Evolutionary conservation across 2,329 filamentous ascomycete genomes (phyloP), one percentile per base, ranked within the genome.

Genomic region (Cercospora sp.): DNA sequence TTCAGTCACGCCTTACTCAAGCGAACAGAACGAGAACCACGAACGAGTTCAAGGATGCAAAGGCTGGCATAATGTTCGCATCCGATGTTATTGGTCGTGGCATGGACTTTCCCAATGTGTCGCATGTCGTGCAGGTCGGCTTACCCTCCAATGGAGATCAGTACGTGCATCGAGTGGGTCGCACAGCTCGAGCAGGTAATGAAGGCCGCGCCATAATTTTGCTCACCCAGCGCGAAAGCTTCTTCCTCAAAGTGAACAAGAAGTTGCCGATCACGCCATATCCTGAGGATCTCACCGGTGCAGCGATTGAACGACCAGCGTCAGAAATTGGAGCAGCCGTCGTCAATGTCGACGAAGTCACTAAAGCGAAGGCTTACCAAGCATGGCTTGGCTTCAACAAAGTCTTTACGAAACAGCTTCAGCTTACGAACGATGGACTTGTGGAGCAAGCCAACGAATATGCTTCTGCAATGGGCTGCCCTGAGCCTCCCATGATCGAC

Each of bases 91-190:
- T 98, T 18, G 94, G 93, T n/a, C 88, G 94, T 74, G 94, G 94
- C 65, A 96, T 98, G 76, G 95, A 99, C 80, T 98, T 99, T 51
- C 88, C 98, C 76, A 97, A 97, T 81, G 98, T 98, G 78, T 94
- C 97, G 78, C 89, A 97, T 87, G 57, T 91, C 88, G 18, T 91
- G 90, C 66, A 96, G 91, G 79, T 96, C 91, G 48, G 84, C 36
- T 75, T 86, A 5, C 85, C 85, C 0, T 81, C 81, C 2, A 82
- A 80, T 59, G 80, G 79, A 16, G 85, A 86, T 64, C 83, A 86
- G 69, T 99, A 99, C 80, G 95, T 92, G 18, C 95, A 98, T 80
- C 90, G 95, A 65, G 96, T 99, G 74, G 95, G 95, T 28, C 89
- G 95, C 39, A 99, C 95, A 8, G 95, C 92, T 2, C 88, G 95